A percentile compares a stretch with the other conserved stretches of the same genome.
These are phyloP conservation scores for Sphaerosporella brunnea DNA, from an alignment of 495 filamentous ascomycete species.

Conservation along the genomic window DNA sequence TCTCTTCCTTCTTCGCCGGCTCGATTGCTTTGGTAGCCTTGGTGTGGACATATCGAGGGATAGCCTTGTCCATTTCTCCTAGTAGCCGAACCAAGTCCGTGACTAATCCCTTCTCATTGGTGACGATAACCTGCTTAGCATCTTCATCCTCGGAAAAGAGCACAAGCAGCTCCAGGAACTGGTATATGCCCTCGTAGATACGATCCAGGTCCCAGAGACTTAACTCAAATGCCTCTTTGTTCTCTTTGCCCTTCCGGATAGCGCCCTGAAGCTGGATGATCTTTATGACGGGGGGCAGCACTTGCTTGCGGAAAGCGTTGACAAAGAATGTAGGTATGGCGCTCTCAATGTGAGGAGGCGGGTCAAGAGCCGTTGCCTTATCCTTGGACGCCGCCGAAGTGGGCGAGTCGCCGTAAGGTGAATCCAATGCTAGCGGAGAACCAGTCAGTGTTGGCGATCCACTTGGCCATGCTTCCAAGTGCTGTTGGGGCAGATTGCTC, in stretches of 20 bases:
- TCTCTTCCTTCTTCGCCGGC: background rate
- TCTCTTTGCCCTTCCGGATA: constrained; percentile 42
- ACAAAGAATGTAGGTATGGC: constrained; percentile 31
- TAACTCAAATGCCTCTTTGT: constrained; percentile 60
- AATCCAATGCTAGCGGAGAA: background rate
- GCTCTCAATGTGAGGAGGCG: constrained; percentile 19
- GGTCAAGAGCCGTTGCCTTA: constrained; percentile 4
- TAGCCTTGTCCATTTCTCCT: constrained; percentile 20
- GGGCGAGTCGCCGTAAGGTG: background rate
- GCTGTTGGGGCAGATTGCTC: constrained; percentile 5
- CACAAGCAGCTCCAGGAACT: constrained; percentile 63
- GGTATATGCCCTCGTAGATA: constrained; percentile 49
- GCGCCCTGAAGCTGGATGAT: constrained; percentile 60
- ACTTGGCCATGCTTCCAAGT: background rate
- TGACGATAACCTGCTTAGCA: constrained; percentile 16
- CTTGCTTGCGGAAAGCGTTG: constrained; percentile 55
- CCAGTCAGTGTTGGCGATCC: background rate
- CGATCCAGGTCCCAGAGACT: constrained; percentile 69
- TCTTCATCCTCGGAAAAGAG: constrained; percentile 49
- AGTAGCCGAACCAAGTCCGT: constrained; percentile 20
- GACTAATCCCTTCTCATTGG: constrained; percentile 21
- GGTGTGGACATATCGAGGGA: constrained; percentile 23
- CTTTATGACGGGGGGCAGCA: constrained; percentile 55
- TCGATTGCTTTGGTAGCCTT: constrained; percentile 7
- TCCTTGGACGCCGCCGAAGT: background rate